Evolutionary conservation across 2,329 filamentous ascomycete genomes (phyloP), one percentile per base, ranked within the genome.

Genomic region (Fusarium lateritium): DNA sequence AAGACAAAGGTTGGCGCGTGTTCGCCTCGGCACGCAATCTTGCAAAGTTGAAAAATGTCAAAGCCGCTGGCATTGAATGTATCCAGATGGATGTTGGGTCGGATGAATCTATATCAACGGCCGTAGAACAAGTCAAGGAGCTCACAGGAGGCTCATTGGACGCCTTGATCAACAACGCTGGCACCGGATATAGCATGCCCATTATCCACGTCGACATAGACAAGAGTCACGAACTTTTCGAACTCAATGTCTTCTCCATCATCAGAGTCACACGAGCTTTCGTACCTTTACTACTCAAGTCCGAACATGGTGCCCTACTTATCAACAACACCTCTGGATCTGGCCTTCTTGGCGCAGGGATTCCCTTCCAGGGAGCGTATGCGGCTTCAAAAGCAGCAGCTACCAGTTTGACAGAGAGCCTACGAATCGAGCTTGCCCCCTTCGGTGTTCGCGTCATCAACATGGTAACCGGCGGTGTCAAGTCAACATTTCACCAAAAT

Each of bases 91-190:
- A 79, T 24, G 69, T 76, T 14, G 56, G 31, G 0, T 74, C 71
- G 1, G 31, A 61, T 3, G 60, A 67, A 2, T 77, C 76, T 4
- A 69, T 78, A 10, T 46, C 36, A 11, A 44, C 50, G 1, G 67
- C 69, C 2, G 71, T 67, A 2, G 44, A 60, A 2, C 13, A 50
- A 0, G 69, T 78, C 42, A 45, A 54, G 5, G 22, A 62, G 3
- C 46, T 73, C 2, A 71, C 75, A 0, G 72, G 72, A 1, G 74
- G 75, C n/a, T 62, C 68, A 2, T 57, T 78, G 10, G 76, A 79
- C n/a, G 62, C 65, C 2, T 56, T 78, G 5, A 45, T 79, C 24
- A 78, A 78, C 51, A 79, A 78, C 42, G 75, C 76, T 5, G 77
- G 76, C 0, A 49, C 19, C 6, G 70, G 65, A 4, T 72, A 74